Evolutionary conservation across 2,329 filamentous ascomycete genomes (phyloP), one percentile per base, ranked within the genome.

Genomic region (Furcasterigmium furcatum): DNA sequence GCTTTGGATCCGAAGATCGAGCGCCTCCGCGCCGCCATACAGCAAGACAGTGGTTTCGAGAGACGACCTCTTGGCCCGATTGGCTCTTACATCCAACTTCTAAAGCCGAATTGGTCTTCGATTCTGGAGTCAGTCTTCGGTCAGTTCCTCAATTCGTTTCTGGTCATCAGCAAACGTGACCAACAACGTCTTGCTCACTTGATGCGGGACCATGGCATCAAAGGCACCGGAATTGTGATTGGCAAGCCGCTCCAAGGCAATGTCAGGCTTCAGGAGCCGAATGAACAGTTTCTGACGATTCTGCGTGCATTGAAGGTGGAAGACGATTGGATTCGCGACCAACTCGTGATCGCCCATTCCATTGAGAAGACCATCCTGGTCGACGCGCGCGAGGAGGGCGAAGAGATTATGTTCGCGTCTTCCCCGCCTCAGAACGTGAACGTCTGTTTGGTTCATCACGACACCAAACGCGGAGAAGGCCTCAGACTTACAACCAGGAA

Each of bases 291-390:
- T 46, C 79, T 89, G 53, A 99, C 94, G 0, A 84, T 92, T 50
- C 70, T 96, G 38, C 80, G 88, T 42, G 82, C 88, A 2, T 73
- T 99, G 43, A 85, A 90, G 64, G 87, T 97, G 50, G 88, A 94
- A 49, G 82, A 92, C 53, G 79, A 87, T 18, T 67, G 87, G 36
- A 85, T 96, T 18, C 84, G 84, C 41, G 87, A 90, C 49, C 85
- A 91, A 48, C 71, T 97, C 39, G 85, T 99, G 57, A 94, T 97
- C 61, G 85, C 84, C 50, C 79, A 90, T 55, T 68, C 71, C 7
- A 89, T 96, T 43, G 94, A 99, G 50, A 91, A 96, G 62, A 82
- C 85, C 8, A 80, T 96, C 6, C 73, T 99, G 1, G 82, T 96
- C 44, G 73, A 83, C 45, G 73, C 85, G 24, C 74, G 87, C 22